Conservation (phyloP, 495 filamentous ascomycete genomes). For the Podospora pseudoanserina region DNA sequence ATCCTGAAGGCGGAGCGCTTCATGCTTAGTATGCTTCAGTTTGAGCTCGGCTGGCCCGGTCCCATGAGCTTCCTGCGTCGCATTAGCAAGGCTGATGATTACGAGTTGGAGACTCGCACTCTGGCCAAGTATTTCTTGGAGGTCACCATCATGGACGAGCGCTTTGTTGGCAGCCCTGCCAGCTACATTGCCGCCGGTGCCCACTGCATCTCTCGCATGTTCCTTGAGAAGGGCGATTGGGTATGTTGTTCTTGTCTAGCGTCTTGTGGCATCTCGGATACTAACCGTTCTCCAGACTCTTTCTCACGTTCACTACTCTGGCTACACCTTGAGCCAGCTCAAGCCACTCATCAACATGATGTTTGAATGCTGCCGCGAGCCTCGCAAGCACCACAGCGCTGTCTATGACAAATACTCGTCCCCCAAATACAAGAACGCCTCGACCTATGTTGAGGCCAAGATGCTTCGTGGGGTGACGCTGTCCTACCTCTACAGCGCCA, state of each 20-base stretch:
- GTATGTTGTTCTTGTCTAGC: constrained; percentile 50
- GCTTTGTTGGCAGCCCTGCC: constrained; percentile 84
- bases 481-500: constrained; percentile 23
- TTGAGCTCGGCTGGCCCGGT: constrained; percentile 93
- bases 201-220: constrained; percentile 85
- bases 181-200: constrained; percentile 90
- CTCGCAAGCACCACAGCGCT: constrained; percentile 73
- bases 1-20: constrained; percentile 96
- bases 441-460: constrained; percentile 72
- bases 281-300: constrained; percentile 53
- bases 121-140: constrained; percentile 98
- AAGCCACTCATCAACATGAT: constrained; percentile 71
- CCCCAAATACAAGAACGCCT: constrained; percentile 74
- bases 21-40: constrained; percentile 94
- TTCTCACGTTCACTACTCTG: constrained; percentile 84
- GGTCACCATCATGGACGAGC: constrained; percentile 95
- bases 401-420: constrained; percentile 90
- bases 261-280: constrained; percentile 23
- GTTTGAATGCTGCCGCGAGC: constrained; percentile 80
- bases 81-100: constrained; percentile 98
- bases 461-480: constrained; percentile 55
- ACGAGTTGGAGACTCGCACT: constrained; percentile 91
- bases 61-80: constrained; percentile 96
- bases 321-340: constrained; percentile 83
- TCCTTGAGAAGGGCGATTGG: constrained; percentile 88